phyloP scores from a whole-genome alignment of 345 rosid genomes.

The Turnera subulata region DNA sequence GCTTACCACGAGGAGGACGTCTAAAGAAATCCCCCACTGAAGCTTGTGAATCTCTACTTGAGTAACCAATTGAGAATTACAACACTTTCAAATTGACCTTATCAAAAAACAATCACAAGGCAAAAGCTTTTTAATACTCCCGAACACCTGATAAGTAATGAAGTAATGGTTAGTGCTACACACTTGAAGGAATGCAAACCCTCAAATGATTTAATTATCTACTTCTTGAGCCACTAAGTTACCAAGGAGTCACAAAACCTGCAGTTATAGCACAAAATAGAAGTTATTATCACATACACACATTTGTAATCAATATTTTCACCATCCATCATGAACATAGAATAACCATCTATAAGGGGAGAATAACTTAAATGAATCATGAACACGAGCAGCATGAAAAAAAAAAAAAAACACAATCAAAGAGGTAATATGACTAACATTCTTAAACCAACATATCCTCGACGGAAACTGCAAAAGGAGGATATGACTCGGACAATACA shows the following conservation, averaged over 20 bases:
- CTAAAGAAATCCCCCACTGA: conserved; percentile 34
- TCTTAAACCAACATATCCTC: too few species aligned
- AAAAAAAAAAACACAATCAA: too few species aligned
- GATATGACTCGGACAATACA: too few species aligned
- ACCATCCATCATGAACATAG: neutral
- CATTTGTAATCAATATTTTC: neutral
- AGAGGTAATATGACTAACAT: too few species aligned
- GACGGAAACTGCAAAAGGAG: too few species aligned
- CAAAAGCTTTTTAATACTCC: conserved; percentile 35
- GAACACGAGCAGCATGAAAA: too few species aligned
- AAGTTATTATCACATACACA: conserved; percentile 4
- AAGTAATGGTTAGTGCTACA: conserved; percentile 23
- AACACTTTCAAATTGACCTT: conserved; percentile 34
- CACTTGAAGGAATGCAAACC: conserved; percentile 27
- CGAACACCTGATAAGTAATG: conserved; percentile 24
- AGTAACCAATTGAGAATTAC: conserved; percentile 39
- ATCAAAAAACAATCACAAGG: conserved; percentile 25
- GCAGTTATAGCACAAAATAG: conserved; percentile 37
- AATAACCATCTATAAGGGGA: neutral
- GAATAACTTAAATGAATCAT: too few species aligned
- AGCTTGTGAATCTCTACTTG: conserved; percentile 46
- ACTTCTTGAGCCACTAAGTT: conserved; percentile 24
- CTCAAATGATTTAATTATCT: conserved; percentile 22
- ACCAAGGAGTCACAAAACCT: conserved; percentile 34
- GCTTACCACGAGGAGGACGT: conserved; percentile 45